These are phyloP conservation scores for Fusarium sp. DNA, from an alignment of 2,329 filamentous ascomycete genomes.

Conservation along the genomic window DNA sequence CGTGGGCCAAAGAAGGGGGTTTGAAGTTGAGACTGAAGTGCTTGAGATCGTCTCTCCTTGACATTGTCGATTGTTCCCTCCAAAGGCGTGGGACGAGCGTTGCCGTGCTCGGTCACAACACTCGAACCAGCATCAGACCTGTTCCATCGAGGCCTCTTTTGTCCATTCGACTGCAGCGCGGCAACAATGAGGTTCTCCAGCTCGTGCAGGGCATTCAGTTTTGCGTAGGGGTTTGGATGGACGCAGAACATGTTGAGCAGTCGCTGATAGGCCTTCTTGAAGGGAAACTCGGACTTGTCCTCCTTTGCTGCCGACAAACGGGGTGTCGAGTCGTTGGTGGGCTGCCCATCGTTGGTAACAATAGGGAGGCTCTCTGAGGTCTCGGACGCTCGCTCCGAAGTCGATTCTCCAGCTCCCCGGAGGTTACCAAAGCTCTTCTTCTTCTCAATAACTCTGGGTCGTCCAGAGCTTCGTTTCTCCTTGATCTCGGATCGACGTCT, in stretches of 20 bases:
- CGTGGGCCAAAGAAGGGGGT: slow-evolving; percentile 49
- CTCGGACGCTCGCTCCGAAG: slow-evolving; percentile 50
- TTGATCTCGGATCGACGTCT: slow-evolving; percentile 54
- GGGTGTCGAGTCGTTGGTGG: slow-evolving; percentile 41
- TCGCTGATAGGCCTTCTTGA: slow-evolving; percentile 80
- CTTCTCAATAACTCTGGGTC: slow-evolving; percentile 68
- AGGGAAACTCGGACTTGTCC: slow-evolving; percentile 73
- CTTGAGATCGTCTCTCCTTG: slow-evolving; percentile 73
- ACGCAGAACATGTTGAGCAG: slow-evolving; percentile 88
- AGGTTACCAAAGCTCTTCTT: slow-evolving; percentile 76
- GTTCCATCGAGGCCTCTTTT: slow-evolving; percentile 50
- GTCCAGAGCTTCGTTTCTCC: slow-evolving; percentile 57
- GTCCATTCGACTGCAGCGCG: slow-evolving; percentile 62
- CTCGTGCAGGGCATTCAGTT: slow-evolving; percentile 85
- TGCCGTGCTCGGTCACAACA: slow-evolving; percentile 45
- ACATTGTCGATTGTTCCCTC: slow-evolving; percentile 77
- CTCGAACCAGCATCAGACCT: slow-evolving; percentile 51
- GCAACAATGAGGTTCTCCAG: slow-evolving; percentile 84
- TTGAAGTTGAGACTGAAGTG: slow-evolving; percentile 46
- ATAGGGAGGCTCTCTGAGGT: slow-evolving; percentile 50
- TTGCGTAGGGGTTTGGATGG: slow-evolving; percentile 87
- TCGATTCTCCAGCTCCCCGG: slow-evolving; percentile 59
- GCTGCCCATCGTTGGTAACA: slow-evolving; percentile 55
- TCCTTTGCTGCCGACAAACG: slow-evolving; percentile 40
- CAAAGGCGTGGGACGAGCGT: slow-evolving; percentile 58